phyloP scores from a whole-genome alignment of 371 early-diverging fungal genomes.

The Rhizopus delemar region DNA sequence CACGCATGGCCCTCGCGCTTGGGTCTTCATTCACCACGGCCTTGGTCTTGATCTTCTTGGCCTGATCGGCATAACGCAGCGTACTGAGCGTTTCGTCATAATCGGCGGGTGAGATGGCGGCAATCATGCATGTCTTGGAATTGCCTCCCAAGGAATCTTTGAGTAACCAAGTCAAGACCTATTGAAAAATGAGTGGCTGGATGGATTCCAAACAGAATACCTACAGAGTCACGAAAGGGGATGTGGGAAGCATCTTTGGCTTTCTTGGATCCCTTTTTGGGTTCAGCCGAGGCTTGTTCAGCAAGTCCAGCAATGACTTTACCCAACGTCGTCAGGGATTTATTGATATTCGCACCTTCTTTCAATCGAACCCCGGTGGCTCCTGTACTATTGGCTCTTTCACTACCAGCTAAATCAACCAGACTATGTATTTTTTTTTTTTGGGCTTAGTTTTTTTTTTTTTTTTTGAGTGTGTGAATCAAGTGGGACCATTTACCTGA shows the following conservation, averaged over 20 bases:
- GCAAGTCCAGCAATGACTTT: conserved; percentile 94
- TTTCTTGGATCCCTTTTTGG: conserved; percentile 50
- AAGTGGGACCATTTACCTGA: no score
- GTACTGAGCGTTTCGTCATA: conserved; percentile 89
- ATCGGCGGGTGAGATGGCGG: conserved; percentile 77
- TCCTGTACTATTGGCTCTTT: conserved; percentile 91
- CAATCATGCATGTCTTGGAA: conserved; percentile 89
- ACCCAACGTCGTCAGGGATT: conserved; percentile 90
- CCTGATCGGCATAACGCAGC: conserved; percentile 89
- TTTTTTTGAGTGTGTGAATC: no score
- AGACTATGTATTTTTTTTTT: conserved; percentile 38
- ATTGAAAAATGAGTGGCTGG: conserved; percentile 4
- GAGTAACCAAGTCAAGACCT: conserved; percentile 82
- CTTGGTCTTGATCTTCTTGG: conserved; percentile 85
- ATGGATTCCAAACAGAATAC: conserved; percentile 2
- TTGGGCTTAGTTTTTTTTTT: background rate
- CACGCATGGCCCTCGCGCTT: conserved; percentile 73
- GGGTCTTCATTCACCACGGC: conserved; percentile 90
- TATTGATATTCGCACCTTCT: conserved; percentile 98
- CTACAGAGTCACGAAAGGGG: conserved; percentile 84
- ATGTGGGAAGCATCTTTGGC: conserved; percentile 53
- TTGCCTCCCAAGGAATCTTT: conserved; percentile 91
- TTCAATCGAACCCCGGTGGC: conserved; percentile 90
- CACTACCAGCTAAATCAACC: conserved; percentile 90
- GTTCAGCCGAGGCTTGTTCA: conserved; percentile 53